Base-by-base conservation (phyloP, 768 basidiomycete species). In the Hygrophoropsis aurantiaca region DNA sequence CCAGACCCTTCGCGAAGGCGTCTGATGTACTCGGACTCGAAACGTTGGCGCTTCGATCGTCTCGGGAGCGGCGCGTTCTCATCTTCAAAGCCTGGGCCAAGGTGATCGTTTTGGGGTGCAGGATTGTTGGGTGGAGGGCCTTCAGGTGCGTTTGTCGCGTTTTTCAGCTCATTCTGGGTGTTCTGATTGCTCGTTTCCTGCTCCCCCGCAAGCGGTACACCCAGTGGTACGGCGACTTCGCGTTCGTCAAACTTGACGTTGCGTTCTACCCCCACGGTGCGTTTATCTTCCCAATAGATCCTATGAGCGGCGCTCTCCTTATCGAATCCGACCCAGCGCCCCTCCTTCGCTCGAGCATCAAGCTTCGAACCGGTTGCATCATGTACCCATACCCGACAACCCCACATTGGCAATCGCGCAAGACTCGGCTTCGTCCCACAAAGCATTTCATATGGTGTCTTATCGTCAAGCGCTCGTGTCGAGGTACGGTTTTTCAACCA, bases 401-500 rank as follows among this genome's bases (percentile, higher is more conserved):
- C 63, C 44, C 63, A 66, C 4, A 46, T 46, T 9, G 49, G 54
- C 16, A 66, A 36, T 26, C 47, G 27, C 4, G 37, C n/a, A 11
- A 61, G 27, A n/a, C 53, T 20, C 2, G 52, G 57, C 21, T 57
- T 58, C 26, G 24, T 19, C 2, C 41, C 36, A 25, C 34, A 36
- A 0, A 40, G 24, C 48, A 56, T 35, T 33, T 44, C 37, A 33
- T 41, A 56, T 4, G 49, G 55, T 23, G 50, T 57, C 24, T 37
- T 48, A 1, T 40, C 36, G 21, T 27, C 50, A 15, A 58, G 46
- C 34, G 58, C 32, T 20, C 44, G 33, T n/a, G 57, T 49, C 13
- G 54, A 47, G 23, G 53, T 49, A 11, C 46, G 23, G 42, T 61
- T 62, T 39, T 53, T 53, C n/a, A 62, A 30, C 38, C 49, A 61